A percentile compares a stretch with the other conserved stretches of the same genome.
Conservation (phyloP, 441 rosid genomes). For the Adansonia rubrostipa region DNA sequence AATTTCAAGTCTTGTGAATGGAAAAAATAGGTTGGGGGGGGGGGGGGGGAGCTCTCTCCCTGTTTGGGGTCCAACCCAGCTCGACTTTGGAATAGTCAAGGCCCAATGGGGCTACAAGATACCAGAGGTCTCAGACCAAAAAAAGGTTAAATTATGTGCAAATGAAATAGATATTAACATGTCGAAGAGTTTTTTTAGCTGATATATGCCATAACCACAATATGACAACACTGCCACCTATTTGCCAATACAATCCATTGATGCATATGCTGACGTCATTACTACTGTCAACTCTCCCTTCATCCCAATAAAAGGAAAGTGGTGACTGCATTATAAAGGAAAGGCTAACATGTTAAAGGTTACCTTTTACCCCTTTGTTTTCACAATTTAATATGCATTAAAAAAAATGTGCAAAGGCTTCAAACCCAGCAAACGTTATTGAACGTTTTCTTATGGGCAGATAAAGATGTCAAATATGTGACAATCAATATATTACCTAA, state of each 20-base stretch:
- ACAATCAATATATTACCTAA: slow-evolving; percentile 57
- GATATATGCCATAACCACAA: not conserved
- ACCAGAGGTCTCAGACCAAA: no score
- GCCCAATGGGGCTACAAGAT: no score
- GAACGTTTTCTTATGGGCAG: not conserved
- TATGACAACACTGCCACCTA: not conserved
- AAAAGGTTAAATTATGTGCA: no score
- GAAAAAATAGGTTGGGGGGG: no score
- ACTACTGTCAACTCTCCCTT: slow-evolving; percentile 1
- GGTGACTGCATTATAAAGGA: not conserved
- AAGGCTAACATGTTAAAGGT: not conserved
- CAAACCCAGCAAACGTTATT: no score
- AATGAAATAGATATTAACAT: not conserved
- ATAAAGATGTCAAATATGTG: not conserved
- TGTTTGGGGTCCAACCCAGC: no score
- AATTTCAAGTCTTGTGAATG: no score
- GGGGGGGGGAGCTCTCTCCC: no score
- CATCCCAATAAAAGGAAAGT: not conserved
- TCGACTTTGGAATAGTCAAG: no score
- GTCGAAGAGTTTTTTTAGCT: not conserved
- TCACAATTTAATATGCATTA: not conserved
- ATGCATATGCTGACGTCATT: not conserved
- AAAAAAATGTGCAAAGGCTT: no score
- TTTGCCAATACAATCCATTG: not conserved
- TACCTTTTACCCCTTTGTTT: not conserved